Evolutionary conservation across 805 yeast genomes (phyloP).

Genomic region (Lachancea meyersii): DNA sequence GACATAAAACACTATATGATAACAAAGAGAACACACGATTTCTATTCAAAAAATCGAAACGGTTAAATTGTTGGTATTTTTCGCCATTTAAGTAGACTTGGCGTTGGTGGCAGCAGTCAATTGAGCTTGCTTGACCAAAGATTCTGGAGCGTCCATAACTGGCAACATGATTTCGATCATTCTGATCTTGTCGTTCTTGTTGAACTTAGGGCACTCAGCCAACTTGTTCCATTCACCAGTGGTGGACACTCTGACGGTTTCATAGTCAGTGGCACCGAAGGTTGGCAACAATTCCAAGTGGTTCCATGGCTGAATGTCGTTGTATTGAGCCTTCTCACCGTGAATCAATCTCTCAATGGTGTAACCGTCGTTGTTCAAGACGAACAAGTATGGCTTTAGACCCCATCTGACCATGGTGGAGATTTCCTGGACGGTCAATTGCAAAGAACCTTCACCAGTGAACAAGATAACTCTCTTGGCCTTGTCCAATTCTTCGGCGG

Average conservation of each 20-base stretch:
- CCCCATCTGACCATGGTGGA: slow-evolving; percentile 64
- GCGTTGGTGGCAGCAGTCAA: slow-evolving; percentile 47
- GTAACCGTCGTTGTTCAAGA: slow-evolving; percentile 67
- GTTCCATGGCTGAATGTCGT: slow-evolving; percentile 64
- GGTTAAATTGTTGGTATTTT: not conserved
- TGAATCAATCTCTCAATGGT: slow-evolving; percentile 71
- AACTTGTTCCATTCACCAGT: slow-evolving; percentile 53
- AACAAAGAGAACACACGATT: not conserved
- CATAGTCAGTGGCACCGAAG: slow-evolving; percentile 46
- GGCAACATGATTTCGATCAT: slow-evolving; percentile 63
- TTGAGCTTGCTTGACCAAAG: slow-evolving; percentile 62
- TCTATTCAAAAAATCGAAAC: too few species aligned
- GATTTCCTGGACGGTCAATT: slow-evolving; percentile 68
- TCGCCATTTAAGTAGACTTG: slow-evolving; percentile 20
- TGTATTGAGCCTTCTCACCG: slow-evolving; percentile 59
- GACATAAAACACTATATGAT: not conserved
- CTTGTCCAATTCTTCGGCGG: slow-evolving; percentile 58
- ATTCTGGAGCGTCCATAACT: slow-evolving; percentile 62
- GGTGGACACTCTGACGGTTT: slow-evolving; percentile 47
- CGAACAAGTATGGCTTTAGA: slow-evolving; percentile 60
- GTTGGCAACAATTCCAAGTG: slow-evolving; percentile 50
- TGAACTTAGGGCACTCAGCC: slow-evolving; percentile 42
- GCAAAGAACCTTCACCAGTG: slow-evolving; percentile 73
- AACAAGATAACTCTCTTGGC: slow-evolving; percentile 57
- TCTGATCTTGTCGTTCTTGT: slow-evolving; percentile 53